Evolutionary conservation across 164 flowering plant species (phyloP).

Genomic region (Dillenia turbinata): DNA sequence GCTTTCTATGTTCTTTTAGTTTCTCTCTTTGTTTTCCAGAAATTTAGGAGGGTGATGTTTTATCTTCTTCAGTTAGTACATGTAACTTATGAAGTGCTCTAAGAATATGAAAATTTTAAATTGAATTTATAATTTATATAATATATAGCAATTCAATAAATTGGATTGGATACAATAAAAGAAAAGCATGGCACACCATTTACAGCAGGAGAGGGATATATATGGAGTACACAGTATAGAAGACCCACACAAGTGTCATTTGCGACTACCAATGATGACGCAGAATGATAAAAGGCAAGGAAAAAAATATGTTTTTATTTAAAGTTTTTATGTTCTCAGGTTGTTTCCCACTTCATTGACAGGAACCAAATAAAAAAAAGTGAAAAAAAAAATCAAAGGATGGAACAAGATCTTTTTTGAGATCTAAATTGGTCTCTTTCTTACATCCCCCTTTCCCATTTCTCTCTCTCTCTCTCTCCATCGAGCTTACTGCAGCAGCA

Average conservation of each 20-base stretch:
- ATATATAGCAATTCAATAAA: too few relatives aligned
- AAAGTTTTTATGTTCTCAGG: conserved; percentile 29
- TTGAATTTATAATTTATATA: too few relatives aligned
- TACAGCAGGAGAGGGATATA: background rate
- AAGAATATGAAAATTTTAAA: too few relatives aligned
- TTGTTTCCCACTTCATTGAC: conserved; percentile 60
- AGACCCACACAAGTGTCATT: conserved; percentile 9
- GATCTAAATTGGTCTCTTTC: conserved; percentile 17
- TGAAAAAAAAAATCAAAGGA: background rate
- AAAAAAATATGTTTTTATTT: conserved; percentile 15
- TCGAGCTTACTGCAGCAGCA: conserved; percentile 5
- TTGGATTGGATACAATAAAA: background rate
- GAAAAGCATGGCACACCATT: conserved; percentile 1
- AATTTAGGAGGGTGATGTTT: too few relatives aligned
- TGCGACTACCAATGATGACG: conserved; percentile 18
- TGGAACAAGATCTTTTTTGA: conserved; percentile 25
- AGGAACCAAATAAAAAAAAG: conserved; percentile 25
- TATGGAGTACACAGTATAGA: conserved; percentile 3
- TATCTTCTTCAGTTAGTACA: too few relatives aligned
- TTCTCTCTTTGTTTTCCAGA: too few relatives aligned
- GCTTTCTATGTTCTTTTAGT: too few relatives aligned
- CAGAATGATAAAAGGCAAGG: conserved; percentile 9
- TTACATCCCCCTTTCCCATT: conserved; percentile 15
- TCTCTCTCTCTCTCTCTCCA: conserved; percentile 8
- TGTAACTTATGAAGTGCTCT: too few relatives aligned